These are phyloP conservation scores for Komagataea norvegica DNA, from an alignment of 1,139 yeast species.

Conservation along the genomic window DNA sequence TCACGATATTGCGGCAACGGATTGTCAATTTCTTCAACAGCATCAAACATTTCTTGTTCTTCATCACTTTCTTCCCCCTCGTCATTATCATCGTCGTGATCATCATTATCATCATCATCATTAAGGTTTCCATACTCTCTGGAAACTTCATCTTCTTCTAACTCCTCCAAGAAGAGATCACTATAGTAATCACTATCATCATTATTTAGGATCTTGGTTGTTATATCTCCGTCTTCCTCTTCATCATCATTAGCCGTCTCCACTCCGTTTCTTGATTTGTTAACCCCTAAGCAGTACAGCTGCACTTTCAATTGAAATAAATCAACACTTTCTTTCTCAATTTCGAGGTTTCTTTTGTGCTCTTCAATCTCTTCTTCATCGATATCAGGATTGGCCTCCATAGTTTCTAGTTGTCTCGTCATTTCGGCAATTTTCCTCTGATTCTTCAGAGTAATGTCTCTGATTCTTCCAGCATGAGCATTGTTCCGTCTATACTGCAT, in stretches of 20 bases:
- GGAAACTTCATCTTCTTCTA: slow-evolving; percentile 2
- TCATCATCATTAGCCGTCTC: neutral
- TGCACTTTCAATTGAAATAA: slow-evolving; percentile 1
- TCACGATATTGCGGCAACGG: too few relatives aligned
- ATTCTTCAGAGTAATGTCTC: neutral
- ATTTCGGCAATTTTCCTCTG: neutral
- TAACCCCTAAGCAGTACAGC: neutral
- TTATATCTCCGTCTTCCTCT: slow-evolving; percentile 3
- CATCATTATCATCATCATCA: neutral
- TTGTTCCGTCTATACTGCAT: neutral
- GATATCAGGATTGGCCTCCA: neutral
- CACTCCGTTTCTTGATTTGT: neutral
- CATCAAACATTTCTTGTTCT: neutral
- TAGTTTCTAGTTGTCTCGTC: neutral
- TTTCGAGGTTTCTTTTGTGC: neutral
- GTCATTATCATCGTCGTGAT: neutral
- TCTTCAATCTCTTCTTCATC: neutral
- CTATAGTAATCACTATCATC: slow-evolving; percentile 7
- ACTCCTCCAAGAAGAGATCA: slow-evolving; percentile 10
- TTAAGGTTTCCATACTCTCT: neutral
- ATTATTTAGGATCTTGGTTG: neutral
- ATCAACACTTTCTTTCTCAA: neutral
- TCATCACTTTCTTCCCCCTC: slow-evolving; percentile 1
- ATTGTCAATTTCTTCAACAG: slow-evolving; percentile 1
- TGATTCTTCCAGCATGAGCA: neutral